Evolutionary conservation across 2,329 filamentous ascomycete species (phyloP), one percentile per base, ranked within the genome.

Genomic region (Colletotrichum sp.): DNA sequence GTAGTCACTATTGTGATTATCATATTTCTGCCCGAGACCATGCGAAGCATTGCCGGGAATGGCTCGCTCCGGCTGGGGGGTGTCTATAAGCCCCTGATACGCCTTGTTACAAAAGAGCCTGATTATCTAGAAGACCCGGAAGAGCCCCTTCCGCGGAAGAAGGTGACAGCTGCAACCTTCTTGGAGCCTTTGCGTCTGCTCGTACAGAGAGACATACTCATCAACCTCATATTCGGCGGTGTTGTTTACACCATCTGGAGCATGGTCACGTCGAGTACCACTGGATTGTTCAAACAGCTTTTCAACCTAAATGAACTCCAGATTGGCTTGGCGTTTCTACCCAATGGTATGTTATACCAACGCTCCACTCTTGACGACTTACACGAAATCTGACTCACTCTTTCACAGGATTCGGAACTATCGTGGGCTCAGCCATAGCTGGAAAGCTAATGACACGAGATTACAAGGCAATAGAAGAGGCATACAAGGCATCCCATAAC

Each of bases 201-300:
- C 8, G 56, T 75, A 4, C 84, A 88, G 38, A 86, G 84, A 69
- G 87, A 88, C 61, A 84, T 89, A 8, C 78, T 86, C 30, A 78
- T 85, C n/a, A 84, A 84, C 12, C 77, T 89, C 4, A 67, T 87
- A 7, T 89, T 85, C 72, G 85, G 86, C 28, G 82, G 82, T 16
- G 74, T 82, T 21, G 71, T 80, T 5, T 82, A 82, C 63, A 83
- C 87, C 0, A 82, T 85, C 13, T 88, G 86, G 86, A 87, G 84
- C 24, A 89, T 89, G 87, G 84, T 89, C 6, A 87, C 84, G 9
- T 83, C 85, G 2, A 85, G 81, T 16, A 87, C 86, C 3, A 84
- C 85, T 0, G 77, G 78, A 1, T 64, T 85, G 4, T 83, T 87
- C 73, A 81, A 84, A 59, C 28, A 67, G 38, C 69, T 79, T 2